Percentiles rank a stretch among this genome's conserved stretches.
Evolutionary conservation across 257 asterid genomes (phyloP).

Genomic region (Solanum appendiculatum): DNA sequence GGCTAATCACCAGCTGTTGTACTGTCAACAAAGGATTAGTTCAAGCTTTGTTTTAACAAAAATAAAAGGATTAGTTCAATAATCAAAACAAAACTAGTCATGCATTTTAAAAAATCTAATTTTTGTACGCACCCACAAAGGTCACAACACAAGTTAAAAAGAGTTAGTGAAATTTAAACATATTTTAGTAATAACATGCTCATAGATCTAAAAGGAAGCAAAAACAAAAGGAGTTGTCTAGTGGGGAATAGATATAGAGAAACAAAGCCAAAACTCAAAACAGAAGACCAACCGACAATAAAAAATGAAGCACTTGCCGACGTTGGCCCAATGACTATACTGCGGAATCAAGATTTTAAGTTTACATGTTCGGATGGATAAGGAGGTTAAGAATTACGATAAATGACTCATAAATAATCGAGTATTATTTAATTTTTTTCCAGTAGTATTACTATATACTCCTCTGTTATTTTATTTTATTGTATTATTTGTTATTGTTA

Average conservation of each 20-base stretch:
- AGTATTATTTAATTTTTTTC: not conserved
- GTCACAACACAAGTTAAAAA: not conserved
- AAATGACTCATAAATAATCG: not conserved
- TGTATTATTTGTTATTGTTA: no score
- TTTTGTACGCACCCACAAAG: not conserved
- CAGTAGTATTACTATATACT: no score
- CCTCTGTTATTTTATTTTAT: no score
- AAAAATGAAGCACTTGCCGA: not conserved
- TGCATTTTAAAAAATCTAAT: not conserved
- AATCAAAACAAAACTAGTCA: not conserved
- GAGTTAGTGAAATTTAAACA: not conserved
- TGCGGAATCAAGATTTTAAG: accelerated
- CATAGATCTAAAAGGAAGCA: not conserved
- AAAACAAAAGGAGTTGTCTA: not conserved
- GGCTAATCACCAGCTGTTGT: not conserved
- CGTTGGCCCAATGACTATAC: not conserved
- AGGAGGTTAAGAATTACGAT: not conserved
- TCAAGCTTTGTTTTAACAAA: not conserved
- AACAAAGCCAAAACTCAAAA: not conserved
- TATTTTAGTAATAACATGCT: not conserved
- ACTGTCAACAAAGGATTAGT: conserved; percentile 1
- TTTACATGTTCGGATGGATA: not conserved
- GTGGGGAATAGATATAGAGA: no score
- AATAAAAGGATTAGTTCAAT: not conserved
- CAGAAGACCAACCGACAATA: not conserved